Evolutionary conservation across 805 yeast species (phyloP), one percentile per base, ranked within the genome.

Genomic region (Saccharomycopsis capsularis): DNA sequence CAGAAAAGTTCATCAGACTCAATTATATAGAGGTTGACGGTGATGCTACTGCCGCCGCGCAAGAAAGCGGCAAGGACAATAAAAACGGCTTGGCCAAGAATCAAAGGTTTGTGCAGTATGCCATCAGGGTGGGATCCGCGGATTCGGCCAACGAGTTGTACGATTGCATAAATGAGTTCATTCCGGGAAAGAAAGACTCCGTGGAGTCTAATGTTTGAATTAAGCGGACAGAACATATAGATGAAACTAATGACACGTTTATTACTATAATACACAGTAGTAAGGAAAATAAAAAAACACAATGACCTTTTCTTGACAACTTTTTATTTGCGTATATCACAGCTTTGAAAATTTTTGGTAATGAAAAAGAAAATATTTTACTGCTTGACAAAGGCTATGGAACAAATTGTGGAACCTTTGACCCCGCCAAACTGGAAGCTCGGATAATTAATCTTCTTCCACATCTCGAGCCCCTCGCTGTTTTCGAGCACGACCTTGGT

Each of bases 361-460:
- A 34, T 34, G 38, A 9, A 13, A 34, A 34, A 13, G 38, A 34
- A 34, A 34, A 9, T 34, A 34, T 16, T 27, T 51, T 55, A 50
- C 24, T 47, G 50, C 57, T 68, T 81, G 23, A 71, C 69, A 59
- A 91, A 93, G 19, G 93, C 95, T 42, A 91, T 74, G 47, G 89
- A 83, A 62, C 95, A 87, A 37, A 91, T 85, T 1, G 96, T 81
- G 35, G 89, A 78, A 1, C 99, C 99, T 57, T 81, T 75, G 4
- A 74, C 77, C 6, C 99, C 99, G 2, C 96, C 97, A 65, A 89
- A 91, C 62, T 83, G 78, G 61, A 88, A 88, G 4, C 77, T 73
- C 6, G 96, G 96, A 63, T 93, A 91, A 11, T 76, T 65, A 42
- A 91, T 77, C 19, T 71, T 71, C 55, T 78, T 76, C 84, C 86